Evolutionary conservation across 2,329 filamentous ascomycete genomes (phyloP).

Genomic region (Talaromyces rugulosus): DNA sequence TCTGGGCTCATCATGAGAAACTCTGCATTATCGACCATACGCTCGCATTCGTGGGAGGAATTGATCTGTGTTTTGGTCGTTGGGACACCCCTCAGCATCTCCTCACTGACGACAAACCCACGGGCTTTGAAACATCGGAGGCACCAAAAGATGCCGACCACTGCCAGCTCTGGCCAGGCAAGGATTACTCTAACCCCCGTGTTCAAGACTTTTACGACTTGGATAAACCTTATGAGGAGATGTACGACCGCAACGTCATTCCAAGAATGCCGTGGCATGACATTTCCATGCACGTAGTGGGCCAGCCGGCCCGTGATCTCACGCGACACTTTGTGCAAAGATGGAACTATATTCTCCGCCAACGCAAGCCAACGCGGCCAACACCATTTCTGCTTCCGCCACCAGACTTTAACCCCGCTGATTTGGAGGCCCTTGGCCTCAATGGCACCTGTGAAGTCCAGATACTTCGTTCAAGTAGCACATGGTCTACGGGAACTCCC

Average conservation of each 20-base stretch:
- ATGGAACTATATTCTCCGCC: constrained; percentile 94
- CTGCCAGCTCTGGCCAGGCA: constrained; percentile 93
- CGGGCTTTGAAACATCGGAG: constrained; percentile 79
- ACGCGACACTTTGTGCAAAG: constrained; percentile 95
- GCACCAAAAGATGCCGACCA: constrained; percentile 81
- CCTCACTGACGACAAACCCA: constrained; percentile 87
- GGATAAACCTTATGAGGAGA: constrained; percentile 94
- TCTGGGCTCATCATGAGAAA: constrained; percentile 98
- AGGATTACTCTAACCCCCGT: constrained; percentile 95
- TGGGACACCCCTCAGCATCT: constrained; percentile 96
- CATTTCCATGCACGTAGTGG: constrained; percentile 95
- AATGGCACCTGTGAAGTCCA: constrained; percentile 95
- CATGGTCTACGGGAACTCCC: constrained; percentile 85
- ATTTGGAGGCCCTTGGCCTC: constrained; percentile 81
- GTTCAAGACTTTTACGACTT: constrained; percentile 93
- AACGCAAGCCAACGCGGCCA: constrained; percentile 86
- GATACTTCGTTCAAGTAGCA: constrained; percentile 81
- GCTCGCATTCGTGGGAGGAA: constrained; percentile 89
- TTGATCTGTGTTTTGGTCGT: constrained; percentile 93
- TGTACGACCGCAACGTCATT: constrained; percentile 88
- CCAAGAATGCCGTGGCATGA: constrained; percentile 99
- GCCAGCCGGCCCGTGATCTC: constrained; percentile 88
- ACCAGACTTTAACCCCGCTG: constrained; percentile 81
- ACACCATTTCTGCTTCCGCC: constrained; percentile 91
- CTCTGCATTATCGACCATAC: constrained; percentile 96